phyloP scores from a whole-genome alignment of 805 yeast genomes.

The Zygosaccharomyces lentus region DNA sequence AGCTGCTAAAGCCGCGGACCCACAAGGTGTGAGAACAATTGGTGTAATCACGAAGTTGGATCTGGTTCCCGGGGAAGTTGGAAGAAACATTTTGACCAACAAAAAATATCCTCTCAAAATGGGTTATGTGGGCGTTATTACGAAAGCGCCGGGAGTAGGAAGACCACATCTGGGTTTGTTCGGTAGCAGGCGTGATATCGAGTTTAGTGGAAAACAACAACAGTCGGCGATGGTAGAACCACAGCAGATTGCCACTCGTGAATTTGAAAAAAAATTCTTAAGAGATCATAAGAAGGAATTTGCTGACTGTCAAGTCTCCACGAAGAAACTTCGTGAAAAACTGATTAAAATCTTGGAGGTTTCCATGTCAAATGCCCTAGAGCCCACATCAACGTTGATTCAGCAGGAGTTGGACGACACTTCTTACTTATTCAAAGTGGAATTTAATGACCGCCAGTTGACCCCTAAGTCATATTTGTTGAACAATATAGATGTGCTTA shows the following conservation, averaged over 20 bases:
- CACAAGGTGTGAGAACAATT: slow-evolving; percentile 89
- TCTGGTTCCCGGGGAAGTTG: slow-evolving; percentile 73
- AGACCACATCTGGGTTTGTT: slow-evolving; percentile 17
- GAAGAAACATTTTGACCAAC: slow-evolving; percentile 64
- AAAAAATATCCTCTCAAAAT: slow-evolving; percentile 82
- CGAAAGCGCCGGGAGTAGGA: slow-evolving; percentile 56
- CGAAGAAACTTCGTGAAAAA: slow-evolving; percentile 68
- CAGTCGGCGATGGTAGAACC: slow-evolving; percentile 6
- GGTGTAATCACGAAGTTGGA: slow-evolving; percentile 96
- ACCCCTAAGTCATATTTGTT: slow-evolving; percentile 95
- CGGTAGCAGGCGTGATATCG: slow-evolving; percentile 12
- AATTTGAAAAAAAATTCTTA: slow-evolving; percentile 62
- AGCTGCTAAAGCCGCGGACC: slow-evolving; percentile 87
- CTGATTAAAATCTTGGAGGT: slow-evolving; percentile 82
- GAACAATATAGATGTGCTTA: slow-evolving; percentile 81
- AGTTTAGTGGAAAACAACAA: background rate
- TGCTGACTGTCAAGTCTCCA: slow-evolving; percentile 66
- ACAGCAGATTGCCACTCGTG: slow-evolving; percentile 45
- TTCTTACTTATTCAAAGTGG: slow-evolving; percentile 88
- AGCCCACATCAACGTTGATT: slow-evolving; percentile 81
- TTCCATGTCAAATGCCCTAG: slow-evolving; percentile 84
- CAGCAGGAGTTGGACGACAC: slow-evolving; percentile 93
- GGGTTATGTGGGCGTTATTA: slow-evolving; percentile 99
- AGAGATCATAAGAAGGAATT: slow-evolving; percentile 57
- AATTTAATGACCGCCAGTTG: slow-evolving; percentile 87